Conservation (phyloP, 1,284 basidiomycete species). For the Bjerkandera adusta region DNA sequence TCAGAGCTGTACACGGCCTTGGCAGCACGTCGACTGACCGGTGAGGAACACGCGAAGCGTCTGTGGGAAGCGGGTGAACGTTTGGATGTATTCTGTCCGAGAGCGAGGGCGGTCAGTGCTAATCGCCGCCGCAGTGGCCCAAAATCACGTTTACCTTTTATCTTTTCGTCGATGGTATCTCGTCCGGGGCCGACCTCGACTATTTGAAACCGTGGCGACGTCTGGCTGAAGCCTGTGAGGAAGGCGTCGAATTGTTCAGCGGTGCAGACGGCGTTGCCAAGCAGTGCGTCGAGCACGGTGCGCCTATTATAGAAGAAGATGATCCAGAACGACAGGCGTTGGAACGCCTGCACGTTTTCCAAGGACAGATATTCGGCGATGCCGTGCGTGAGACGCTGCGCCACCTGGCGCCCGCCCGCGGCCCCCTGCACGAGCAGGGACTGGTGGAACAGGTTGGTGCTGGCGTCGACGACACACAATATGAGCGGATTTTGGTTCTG, state of each 20-base stretch:
- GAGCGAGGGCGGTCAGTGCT: slow-evolving; percentile 8
- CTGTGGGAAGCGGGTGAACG: slow-evolving; percentile 73
- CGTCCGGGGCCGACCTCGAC: slow-evolving; percentile 72
- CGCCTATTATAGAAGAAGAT: slow-evolving; percentile 66
- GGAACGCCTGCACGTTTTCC: slow-evolving; percentile 55
- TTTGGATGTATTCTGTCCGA: slow-evolving; percentile 65
- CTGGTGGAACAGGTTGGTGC: slow-evolving; percentile 63
- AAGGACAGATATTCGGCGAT: slow-evolving; percentile 62
- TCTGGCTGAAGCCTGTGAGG: slow-evolving; percentile 65
- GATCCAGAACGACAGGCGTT: slow-evolving; percentile 68
- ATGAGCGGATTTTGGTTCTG: slow-evolving; percentile 65
- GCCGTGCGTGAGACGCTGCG: slow-evolving; percentile 60
- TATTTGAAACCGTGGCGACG: slow-evolving; percentile 64
- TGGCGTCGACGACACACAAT: slow-evolving; percentile 72
- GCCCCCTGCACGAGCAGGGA: slow-evolving; percentile 58
- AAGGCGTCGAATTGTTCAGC: slow-evolving; percentile 67
- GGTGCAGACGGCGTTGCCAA: slow-evolving; percentile 52
- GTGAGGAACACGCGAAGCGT: slow-evolving; percentile 72
- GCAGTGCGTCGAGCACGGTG: slow-evolving; percentile 48
- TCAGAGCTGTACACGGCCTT: background rate
- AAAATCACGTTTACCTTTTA: slow-evolving; percentile 52
- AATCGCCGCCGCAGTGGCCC: background rate
- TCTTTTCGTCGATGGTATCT: slow-evolving; percentile 67
- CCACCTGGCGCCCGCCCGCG: slow-evolving; percentile 65
- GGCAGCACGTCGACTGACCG: slow-evolving; percentile 39